Evolutionary conservation across 352 stramenopile species (phyloP).

Genomic region (Thalassiosira mediterranea): DNA sequence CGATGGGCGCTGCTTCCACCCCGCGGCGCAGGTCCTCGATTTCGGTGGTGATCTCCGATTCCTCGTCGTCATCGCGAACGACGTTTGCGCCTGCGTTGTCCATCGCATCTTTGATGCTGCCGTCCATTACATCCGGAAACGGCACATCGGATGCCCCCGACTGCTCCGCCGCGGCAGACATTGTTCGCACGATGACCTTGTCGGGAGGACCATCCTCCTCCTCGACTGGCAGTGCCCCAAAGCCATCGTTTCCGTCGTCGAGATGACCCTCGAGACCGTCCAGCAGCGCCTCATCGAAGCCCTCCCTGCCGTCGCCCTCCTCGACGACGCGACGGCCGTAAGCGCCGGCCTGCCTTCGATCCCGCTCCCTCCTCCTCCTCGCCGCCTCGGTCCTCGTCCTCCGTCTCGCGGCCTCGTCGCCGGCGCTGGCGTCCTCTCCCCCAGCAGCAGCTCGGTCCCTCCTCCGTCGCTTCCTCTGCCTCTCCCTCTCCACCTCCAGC

Average conservation of each 20-base stretch:
- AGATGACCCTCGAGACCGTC: slow-evolving; percentile 20
- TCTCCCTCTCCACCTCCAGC: slow-evolving; percentile 61
- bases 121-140: too few species aligned
- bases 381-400: slow-evolving; percentile 6
- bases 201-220: slow-evolving; percentile 25
- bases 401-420: slow-evolving; percentile 1
- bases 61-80: slow-evolving; percentile 27
- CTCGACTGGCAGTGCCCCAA: too few species aligned
- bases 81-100: slow-evolving; percentile 5
- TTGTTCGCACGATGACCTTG: slow-evolving; percentile 27
- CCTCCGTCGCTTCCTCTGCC: slow-evolving; percentile 23
- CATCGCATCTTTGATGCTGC: too few species aligned
- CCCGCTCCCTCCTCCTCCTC: slow-evolving; percentile 37
- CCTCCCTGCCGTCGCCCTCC: slow-evolving; percentile 21
- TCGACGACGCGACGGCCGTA: slow-evolving; percentile 26
- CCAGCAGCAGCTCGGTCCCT: background rate
- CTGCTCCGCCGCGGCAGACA: background rate
- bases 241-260: too few species aligned
- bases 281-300: slow-evolving; percentile 34
- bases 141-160: background rate
- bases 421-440: background rate
- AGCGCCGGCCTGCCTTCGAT: slow-evolving; percentile 36
- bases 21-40: slow-evolving; percentile 48
- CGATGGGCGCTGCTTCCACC: background rate
- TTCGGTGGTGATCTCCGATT: slow-evolving; percentile 56